Base-by-base conservation (phyloP, 208 protist species). In the Zelonia costaricensis region DNA sequence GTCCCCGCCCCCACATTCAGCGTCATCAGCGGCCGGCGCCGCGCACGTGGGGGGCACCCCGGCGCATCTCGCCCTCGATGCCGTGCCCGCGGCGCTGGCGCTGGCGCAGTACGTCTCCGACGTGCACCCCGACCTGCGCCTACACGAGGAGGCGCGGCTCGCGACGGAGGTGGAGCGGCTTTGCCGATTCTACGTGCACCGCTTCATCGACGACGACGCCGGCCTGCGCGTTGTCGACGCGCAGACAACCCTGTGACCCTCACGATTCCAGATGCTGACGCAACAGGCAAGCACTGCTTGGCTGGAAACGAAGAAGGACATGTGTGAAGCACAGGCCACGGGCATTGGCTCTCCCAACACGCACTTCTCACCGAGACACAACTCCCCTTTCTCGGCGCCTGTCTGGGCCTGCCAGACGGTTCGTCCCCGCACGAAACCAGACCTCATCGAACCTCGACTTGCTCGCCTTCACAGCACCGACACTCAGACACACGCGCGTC, bases 181-280 rank as follows among this genome's bases (percentile, higher is more conserved):
- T 13, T 68, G 62, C 39, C 52, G 52, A 38, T 60, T n/a, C 28
- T 60, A 60, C 52, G 45, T 68, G 16, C 51, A 45, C 10, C 51
- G 44, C 23, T 52, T 51, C 42, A 18, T 68, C 25, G 25, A 51
- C n/a, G 62, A 52, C 28, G 42, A 43, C 1, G 31, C 28, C 15
- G 52, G 56, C 3, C 13, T 59, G 36, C 35, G 39, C 22, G 40
- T 49, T 12, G 51, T 67, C 18, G 61, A 51, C 31, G 39, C 23
- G 49, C 61, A 48, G 42, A 23, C n/a, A n/a, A n/a, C n/a, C n/a
- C n/a, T n/a, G n/a, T n/a, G n/a, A 40, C 42, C 42, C 35, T 38
- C 42, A 45, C 4, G 53, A 57, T 7, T 45, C 8, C 5, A 22
- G 5, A n/a, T n/a, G n/a, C n/a, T n/a, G n/a, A n/a, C n/a, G n/a